Base-by-base conservation (phyloP, 1,284 basidiomycete species). In the Cutaneotrichosporon sp. region DNA sequence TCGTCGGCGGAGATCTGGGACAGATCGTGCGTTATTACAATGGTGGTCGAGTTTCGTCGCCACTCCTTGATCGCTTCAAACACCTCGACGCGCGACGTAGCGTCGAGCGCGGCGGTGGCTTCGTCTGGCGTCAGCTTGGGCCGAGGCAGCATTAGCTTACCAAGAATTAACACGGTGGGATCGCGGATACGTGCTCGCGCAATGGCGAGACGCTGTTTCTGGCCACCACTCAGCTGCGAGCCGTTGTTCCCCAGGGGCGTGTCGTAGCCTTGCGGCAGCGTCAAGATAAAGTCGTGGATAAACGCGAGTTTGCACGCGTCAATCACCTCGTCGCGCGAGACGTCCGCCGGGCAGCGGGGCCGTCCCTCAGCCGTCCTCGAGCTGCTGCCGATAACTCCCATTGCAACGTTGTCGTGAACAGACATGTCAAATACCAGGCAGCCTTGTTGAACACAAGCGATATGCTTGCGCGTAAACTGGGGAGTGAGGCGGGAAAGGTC, bases 1-100 rank as follows among this genome's bases (percentile, higher is more conserved):
- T 97, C 93, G 15, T 79, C 74, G 0, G 78, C 51, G 4, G 77
- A 77, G 62, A 98, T 88, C 65, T 92, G 88, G 0, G 86, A 85
- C 12, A 97, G 82, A 66, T 97, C 93, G 72, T 97, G 94, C 0
- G 93, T 97, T 75, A 97, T 96, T 56, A 97, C 86, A 66, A 99
- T 86, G 0, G 94, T 98, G 0, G 93, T 96, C 67, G 83, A 85
- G 73, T 88, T 86, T 21, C 72, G 74, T 18, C 91, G 80, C 88
- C 90, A 93, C 17, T 75, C 74, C 67, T 88, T 88, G 75, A 97
- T 81, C 0, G 90, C 90, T 59, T 90, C 86, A 60, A 90, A 90
- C 9, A 97, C 90, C 38, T 92, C 81, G 35, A 90, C 79, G 20
- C 92, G 85, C 3, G 90, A 88, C 0, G 87, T 87, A 18, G 86